Conservation (phyloP, 768 basidiomycete species). For the Rhizopogon roseolus region DNA sequence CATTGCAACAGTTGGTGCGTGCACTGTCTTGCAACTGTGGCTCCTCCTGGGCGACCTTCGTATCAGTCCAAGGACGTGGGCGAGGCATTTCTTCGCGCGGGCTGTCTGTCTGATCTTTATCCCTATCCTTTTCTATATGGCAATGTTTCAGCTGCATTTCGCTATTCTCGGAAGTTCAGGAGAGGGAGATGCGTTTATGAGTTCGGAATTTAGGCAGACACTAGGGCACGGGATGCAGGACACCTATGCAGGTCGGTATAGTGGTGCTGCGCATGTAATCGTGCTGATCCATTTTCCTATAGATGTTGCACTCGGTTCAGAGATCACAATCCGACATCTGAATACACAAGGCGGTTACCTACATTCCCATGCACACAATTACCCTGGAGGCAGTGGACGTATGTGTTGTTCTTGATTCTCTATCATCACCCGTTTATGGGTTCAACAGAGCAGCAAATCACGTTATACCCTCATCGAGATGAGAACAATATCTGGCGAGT, state of each 20-base stretch:
- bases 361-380: slow-evolving; percentile 89
- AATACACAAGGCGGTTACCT: slow-evolving; percentile 99
- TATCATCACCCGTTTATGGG: background rate
- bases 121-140: slow-evolving; percentile 89
- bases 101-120: slow-evolving; percentile 86
- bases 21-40: slow-evolving; percentile 88
- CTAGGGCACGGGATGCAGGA: slow-evolving; percentile 86
- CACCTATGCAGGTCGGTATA: slow-evolving; percentile 76
- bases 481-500: slow-evolving; percentile 93
- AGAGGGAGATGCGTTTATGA: slow-evolving; percentile 99
- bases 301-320: slow-evolving; percentile 87
- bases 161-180: slow-evolving; percentile 83
- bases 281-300: background rate
- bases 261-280: background rate
- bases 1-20: slow-evolving; percentile 87
- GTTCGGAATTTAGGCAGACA: slow-evolving; percentile 97
- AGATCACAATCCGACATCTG: slow-evolving; percentile 79
- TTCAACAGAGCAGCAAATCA: slow-evolving; percentile 89
- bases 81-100: slow-evolving; percentile 83
- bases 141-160: slow-evolving; percentile 96
- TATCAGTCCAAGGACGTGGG: slow-evolving; percentile 69
- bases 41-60: slow-evolving; percentile 80
- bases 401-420: slow-evolving; percentile 21
- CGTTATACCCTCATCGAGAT: slow-evolving; percentile 98
- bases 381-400: slow-evolving; percentile 91